Base-by-base conservation (phyloP, 148 eudicot species). In the Salicornia ramosissima region DNA sequence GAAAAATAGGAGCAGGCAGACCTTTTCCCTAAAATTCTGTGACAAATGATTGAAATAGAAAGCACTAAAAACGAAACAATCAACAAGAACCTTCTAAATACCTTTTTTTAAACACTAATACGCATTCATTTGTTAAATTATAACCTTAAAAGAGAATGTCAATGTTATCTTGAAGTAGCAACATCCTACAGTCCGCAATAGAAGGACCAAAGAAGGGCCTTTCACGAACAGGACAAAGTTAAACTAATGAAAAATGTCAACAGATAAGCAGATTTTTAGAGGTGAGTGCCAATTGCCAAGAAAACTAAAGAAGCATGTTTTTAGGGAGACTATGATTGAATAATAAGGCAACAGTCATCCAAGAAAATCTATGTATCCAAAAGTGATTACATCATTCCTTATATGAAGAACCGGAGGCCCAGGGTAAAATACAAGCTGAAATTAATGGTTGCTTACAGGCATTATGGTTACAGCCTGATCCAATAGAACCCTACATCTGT, bases 381-480 rank as follows among this genome's bases (percentile, higher is more conserved):
- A n/a, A 6, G 22, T 31, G 50, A 60, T n/a, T n/a, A n/a, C n/a
- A 53, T 62, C 36, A 59, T n/a, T 30, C n/a, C 4, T 61, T 28
- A 18, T 57, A n/a, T 46, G 39, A 0, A n/a, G 11, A 10, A 19
- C 15, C 16, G n/a, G 46, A 30, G 58, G 1, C 24, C 18, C 19
- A 0, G 33, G 60, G 57, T 56, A 46, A 10, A 46, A 15, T 36
- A 1, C 13, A 60, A 31, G 47, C n/a, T 24, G 52, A 51, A 62
- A 19, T 22, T 39, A 71, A 14, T 30, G 58, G 59, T 74, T 47
- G 75, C 99, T 87, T 86, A 90, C 99, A 78, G 84, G 84, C 80
- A 77, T 86, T 65, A 89, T 79, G 59, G 84, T 80, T 75, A 94
- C 97, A 52, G 88, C 82, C 70, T 82, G 83, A 70, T 80, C 67